These are phyloP conservation scores for Solanum microdontum DNA, from an alignment of 257 asterid genomes.

Conservation along the genomic window DNA sequence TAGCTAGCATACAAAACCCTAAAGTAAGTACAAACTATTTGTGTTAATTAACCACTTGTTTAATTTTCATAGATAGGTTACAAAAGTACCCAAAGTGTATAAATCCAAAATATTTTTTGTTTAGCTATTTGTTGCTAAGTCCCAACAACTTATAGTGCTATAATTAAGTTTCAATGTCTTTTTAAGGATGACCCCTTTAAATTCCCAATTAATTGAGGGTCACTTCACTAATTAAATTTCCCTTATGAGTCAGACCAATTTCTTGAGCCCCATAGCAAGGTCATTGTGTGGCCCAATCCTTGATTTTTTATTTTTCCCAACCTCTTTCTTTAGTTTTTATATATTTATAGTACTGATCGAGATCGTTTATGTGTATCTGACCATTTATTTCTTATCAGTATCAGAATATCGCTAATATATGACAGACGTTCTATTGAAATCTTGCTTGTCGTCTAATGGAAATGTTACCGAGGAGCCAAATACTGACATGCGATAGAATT, in stretches of 20 bases:
- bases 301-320: slow-evolving; percentile 1
- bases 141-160: slow-evolving; percentile 24
- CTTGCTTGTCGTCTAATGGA: neutral
- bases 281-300: slow-evolving; percentile 13
- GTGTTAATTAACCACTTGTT: neutral
- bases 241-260: slow-evolving; percentile 37
- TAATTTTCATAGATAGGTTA: neutral
- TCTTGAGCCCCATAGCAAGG: slow-evolving; percentile 29
- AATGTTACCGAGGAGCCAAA: neutral
- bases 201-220: slow-evolving; percentile 4
- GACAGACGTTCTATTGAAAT: fast-evolving
- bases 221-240: slow-evolving; percentile 14
- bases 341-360: neutral
- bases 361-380: fast-evolving
- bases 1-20: neutral
- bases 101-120: neutral
- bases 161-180: neutral
- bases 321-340: neutral
- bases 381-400: neutral
- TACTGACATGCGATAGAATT: neutral
- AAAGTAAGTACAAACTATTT: neutral
- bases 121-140: slow-evolving; percentile 15
- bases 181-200: slow-evolving; percentile 1
- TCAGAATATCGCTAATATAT: neutral
- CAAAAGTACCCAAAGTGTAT: neutral